Base-by-base conservation (phyloP, 192 early-diverging fungal genomes). In the Backusella luteola region DNA sequence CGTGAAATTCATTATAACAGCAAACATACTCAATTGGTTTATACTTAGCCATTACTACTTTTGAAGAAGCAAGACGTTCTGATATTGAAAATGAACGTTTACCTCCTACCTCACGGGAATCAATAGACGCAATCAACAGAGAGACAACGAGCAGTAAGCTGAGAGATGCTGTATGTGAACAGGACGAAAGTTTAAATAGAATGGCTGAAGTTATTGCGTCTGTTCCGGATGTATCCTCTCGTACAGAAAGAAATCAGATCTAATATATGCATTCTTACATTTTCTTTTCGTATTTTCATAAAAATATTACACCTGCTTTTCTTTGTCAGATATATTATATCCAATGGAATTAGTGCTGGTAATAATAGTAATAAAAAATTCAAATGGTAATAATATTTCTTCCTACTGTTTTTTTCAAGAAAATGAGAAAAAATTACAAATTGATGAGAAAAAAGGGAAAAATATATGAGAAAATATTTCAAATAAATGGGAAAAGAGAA, bases 21-120 rank as follows among this genome's bases (percentile, higher is more conserved):
- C 7, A 6, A 11, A 26, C 5, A 21, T 15, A 21, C 29, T 17
- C 4, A 19, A 8, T 17, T 69, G 21, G 7, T 76, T 35, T 46
- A 38, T 70, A 67, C 32, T 36, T 49, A 93, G 93, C 94, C 19
- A 97, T 98, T 67, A 87, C 89, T 32, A 90, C 94, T 32, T 99
- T 98, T 77, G 96, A 99, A 67, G 93, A 96, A 76, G 97, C 96
- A 35, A 93, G 94, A 81, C 86, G 84, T 15, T 94, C 93, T 38
- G 97, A 99, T 84, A 80, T 89, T 35, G 94, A 98, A 56, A 99
- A 99, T 80, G 97, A 99, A 81, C 88, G 92, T 29, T 78, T 98
- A 63, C 97, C 97, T 35, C 96, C 96, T 5, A 38, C 68, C n/a
- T 87, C 84, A n/a, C 84, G 87, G 34, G 81, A 84, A 76, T 83